Evolutionary conservation across 352 stramenopile species (phyloP).

Genomic region (Pythium dissotocum): DNA sequence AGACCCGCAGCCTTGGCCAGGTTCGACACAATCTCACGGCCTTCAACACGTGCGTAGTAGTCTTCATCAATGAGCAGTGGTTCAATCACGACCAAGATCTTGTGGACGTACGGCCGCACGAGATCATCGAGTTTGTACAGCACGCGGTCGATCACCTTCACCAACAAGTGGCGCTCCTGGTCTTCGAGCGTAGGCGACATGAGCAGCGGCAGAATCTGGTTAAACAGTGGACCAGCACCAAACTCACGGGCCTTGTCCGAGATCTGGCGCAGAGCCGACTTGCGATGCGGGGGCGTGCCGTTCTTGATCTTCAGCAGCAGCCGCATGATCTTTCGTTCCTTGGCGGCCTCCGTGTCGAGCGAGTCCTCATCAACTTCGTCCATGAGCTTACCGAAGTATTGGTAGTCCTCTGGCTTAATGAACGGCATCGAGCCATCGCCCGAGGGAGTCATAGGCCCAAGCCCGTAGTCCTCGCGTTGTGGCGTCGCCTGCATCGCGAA

Average conservation of each 20-base stretch:
- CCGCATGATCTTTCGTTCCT: constrained; percentile 97
- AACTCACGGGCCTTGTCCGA: constrained; percentile 97
- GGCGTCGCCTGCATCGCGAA: constrained; percentile 88
- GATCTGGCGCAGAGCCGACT: constrained; percentile 95
- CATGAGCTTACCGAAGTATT: constrained; percentile 98
- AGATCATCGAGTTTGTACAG: constrained; percentile 99
- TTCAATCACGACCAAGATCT: constrained; percentile 99
- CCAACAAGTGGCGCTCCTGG: constrained; percentile 98
- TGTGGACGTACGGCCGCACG: constrained; percentile 98
- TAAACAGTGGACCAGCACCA: constrained; percentile 97
- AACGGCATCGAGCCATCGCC: constrained; percentile 92
- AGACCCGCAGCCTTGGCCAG: constrained; percentile 98
- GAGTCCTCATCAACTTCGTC: constrained; percentile 89
- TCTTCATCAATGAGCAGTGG: constrained; percentile 99
- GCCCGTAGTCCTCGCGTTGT: constrained; percentile 75
- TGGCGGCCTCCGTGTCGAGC: constrained; percentile 91
- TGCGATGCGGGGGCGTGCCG: constrained; percentile 96
- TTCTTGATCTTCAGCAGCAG: constrained; percentile 99
- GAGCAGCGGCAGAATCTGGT: constrained; percentile 99
- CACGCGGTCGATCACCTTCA: constrained; percentile 99
- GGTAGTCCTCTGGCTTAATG: constrained; percentile 99
- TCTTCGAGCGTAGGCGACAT: constrained; percentile 99
- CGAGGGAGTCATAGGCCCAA: constrained; percentile 62
- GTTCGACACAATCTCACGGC: constrained; percentile 99
- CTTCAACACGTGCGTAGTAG: constrained; percentile 99